Evolutionary conservation across 805 yeast genomes (phyloP).

Genomic region (Metschnikowia picachoensis): DNA sequence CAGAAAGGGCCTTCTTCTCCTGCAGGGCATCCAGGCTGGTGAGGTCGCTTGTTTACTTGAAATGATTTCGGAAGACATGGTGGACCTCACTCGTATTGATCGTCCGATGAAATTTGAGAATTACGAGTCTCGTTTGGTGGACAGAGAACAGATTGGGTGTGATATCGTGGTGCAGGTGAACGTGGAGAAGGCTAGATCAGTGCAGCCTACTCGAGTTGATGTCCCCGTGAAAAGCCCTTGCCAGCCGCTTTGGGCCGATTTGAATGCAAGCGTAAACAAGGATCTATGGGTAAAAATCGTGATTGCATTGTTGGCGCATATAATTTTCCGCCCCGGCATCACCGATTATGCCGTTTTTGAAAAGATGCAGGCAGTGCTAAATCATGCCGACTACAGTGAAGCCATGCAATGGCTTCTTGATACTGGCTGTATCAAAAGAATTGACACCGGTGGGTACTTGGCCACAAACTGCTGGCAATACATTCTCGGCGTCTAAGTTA

Average conservation of each 20-base stretch:
- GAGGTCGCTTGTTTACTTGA: conserved; percentile 62
- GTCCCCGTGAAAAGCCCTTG: conserved; percentile 62
- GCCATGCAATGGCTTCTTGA: conserved; percentile 40
- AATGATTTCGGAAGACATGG: conserved; percentile 36
- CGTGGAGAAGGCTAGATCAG: conserved; percentile 2
- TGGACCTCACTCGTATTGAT: conserved; percentile 40
- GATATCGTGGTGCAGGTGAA: conserved; percentile 48
- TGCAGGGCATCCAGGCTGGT: conserved; percentile 56
- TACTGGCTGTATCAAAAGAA: conserved; percentile 36
- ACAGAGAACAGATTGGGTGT: conserved; percentile 60
- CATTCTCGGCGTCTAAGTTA: conserved; percentile 26
- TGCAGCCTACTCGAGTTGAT: conserved; percentile 24
- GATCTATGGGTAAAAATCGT: conserved; percentile 59
- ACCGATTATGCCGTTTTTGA: conserved; percentile 20
- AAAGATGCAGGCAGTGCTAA: conserved; percentile 29
- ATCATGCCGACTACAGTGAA: conserved; percentile 24
- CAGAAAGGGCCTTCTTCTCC: conserved; percentile 51
- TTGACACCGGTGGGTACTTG: conserved; percentile 38
- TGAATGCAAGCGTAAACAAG: conserved; percentile 55
- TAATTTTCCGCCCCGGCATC: conserved; percentile 38
- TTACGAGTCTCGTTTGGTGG: conserved; percentile 74
- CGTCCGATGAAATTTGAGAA: conserved; percentile 50
- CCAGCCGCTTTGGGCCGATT: conserved; percentile 68
- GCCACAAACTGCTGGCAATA: conserved; percentile 45
- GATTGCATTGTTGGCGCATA: conserved; percentile 37